Base-by-base conservation (phyloP, 306 rosid genomes). In the Vicia sativa region DNA sequence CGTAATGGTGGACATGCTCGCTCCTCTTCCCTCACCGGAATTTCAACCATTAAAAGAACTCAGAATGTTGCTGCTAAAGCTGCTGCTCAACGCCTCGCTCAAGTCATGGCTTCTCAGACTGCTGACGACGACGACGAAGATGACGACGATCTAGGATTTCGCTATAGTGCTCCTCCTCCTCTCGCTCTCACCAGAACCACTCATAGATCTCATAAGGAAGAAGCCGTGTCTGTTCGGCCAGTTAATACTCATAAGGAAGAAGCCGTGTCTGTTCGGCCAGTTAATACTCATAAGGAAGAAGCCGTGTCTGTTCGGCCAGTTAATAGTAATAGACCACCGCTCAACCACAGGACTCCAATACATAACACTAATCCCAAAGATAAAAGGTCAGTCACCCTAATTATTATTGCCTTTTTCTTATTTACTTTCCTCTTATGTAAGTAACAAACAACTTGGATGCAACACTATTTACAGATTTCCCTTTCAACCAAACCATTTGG, bases 1-100 rank as follows among this genome's bases (percentile, higher is more conserved):
- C 96, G 91, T 23, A 77, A 54, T 34, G 86, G 83, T 25, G 86
- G 84, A 3, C 98, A 92, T 80, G 57, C 83, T 64, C 87, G 96
- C 6, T 89, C 98, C n/a, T 83, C 98, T 53, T 92, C 98, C 12
- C 84, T 85, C 54, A 77, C 76, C 13, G 84, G 88, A 34, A 80
- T 87, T 74, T 92, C 98, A 65, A 86, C 73, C 84, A 72, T 92
- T 77, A 92, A 87, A 71, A 85, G 95, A 81, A 86, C 88, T 68
- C 98, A 92, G 80, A 89, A 92, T 80, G 85, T 92, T 64, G 96
- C 98, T 7, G 96, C 96, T 58, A 92, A 87, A 81, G 98, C 98
- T 25, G 98, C 98, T 1, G 95, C 98, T 50, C 96, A 92, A 79
- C 92, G 96, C 56, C 96, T 92, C n/a, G 96, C 98, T 5, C 95